These are phyloP conservation scores for Nicotiana obtusifolia DNA, from an alignment of 257 asterid species.

Conservation along the genomic window DNA sequence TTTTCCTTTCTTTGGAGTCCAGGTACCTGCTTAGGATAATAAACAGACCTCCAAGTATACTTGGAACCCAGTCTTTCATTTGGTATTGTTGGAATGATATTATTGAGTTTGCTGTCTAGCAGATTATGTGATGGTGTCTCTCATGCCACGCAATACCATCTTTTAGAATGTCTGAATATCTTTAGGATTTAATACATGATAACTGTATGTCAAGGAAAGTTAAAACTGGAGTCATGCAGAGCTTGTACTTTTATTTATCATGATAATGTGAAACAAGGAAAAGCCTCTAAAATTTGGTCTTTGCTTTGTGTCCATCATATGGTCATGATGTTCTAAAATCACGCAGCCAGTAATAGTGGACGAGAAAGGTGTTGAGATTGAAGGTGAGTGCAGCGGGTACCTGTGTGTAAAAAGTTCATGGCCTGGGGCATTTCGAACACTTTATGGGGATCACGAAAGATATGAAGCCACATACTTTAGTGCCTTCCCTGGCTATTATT, in stretches of 20 bases:
- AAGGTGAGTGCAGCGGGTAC: slow-evolving; percentile 96
- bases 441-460: slow-evolving; percentile 94
- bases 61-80: neutral
- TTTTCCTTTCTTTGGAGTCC: slow-evolving; percentile 94
- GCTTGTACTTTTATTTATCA: neutral
- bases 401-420: slow-evolving; percentile 85
- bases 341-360: slow-evolving; percentile 95
- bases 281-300: slow-evolving; percentile 3
- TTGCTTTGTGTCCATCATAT: neutral
- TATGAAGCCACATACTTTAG: slow-evolving; percentile 96
- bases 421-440: slow-evolving; percentile 98
- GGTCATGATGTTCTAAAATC: neutral
- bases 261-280: neutral
- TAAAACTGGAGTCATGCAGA: neutral
- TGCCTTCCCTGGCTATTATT: slow-evolving; percentile 98
- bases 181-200: neutral
- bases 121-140: neutral
- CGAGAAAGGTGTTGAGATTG: slow-evolving; percentile 91
- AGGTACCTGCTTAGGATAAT: slow-evolving; percentile 42
- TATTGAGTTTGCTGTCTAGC: neutral
- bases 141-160: neutral
- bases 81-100: neutral
- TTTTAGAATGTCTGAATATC: neutral
- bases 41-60: neutral
- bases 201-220: neutral